A percentile compares a stretch with the other conserved stretches of the same genome.
These are phyloP conservation scores for Scheffersomyces parashehatae DNA, from an alignment of 1,139 yeast genomes.

Conservation along the genomic window DNA sequence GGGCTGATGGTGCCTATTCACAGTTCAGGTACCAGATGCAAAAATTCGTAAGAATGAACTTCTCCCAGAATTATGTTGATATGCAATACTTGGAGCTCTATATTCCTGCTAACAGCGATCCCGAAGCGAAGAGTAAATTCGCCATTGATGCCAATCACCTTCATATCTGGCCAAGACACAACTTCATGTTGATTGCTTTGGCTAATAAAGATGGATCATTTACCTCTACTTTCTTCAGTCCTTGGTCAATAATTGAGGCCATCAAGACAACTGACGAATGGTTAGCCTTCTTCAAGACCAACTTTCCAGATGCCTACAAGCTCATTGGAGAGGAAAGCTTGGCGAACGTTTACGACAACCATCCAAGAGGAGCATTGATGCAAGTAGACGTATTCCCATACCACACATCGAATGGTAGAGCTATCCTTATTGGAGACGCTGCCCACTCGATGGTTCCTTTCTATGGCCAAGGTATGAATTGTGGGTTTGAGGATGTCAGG, in stretches of 20 bases:
- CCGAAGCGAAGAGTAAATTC: conserved; percentile 28
- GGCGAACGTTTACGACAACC: conserved; percentile 49
- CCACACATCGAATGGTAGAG: conserved; percentile 60
- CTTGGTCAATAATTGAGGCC: conserved; percentile 65
- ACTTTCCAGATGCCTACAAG: conserved; percentile 75
- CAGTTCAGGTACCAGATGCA: conserved; percentile 72
- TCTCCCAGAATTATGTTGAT: conserved; percentile 75
- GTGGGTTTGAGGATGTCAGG: conserved; percentile 90
- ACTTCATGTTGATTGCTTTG: conserved; percentile 86
- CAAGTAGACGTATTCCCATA: conserved; percentile 71
- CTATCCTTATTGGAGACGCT: conserved; percentile 83
- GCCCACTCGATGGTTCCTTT: conserved; percentile 98
- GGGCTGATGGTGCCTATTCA: conserved; percentile 88
- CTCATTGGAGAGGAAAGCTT: conserved; percentile 65
- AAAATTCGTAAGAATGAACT: conserved; percentile 67
- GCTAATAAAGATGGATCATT: conserved; percentile 86
- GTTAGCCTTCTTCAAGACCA: conserved; percentile 51
- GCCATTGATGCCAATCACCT: conserved; percentile 71
- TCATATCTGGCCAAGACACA: conserved; percentile 91
- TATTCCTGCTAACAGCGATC: conserved; percentile 56
- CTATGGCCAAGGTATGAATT: conserved; percentile 96
- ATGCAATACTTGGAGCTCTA: conserved; percentile 80
- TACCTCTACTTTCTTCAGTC: conserved; percentile 87
- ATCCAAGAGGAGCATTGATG: conserved; percentile 78
- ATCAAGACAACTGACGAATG: conserved; percentile 47